phyloP scores from a whole-genome alignment of 192 early-diverging fungal genomes.

The Kickxella alabastrina region DNA sequence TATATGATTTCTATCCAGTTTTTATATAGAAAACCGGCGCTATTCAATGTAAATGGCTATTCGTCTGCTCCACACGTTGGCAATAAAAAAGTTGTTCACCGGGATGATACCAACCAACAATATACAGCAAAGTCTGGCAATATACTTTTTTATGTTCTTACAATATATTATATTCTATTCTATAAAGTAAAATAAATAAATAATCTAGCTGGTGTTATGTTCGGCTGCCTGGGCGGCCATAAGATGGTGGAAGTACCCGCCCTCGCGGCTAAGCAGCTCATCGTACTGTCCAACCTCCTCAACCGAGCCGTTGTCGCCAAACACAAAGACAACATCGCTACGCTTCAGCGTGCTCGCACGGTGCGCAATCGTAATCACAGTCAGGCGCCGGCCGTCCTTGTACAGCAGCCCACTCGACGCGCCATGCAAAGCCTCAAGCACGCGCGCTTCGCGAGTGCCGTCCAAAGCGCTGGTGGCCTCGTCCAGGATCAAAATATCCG shows the following conservation, averaged over 20 bases:
- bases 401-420: slow-evolving; percentile 4
- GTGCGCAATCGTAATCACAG: slow-evolving; percentile 74
- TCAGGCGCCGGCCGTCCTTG: slow-evolving; percentile 41
- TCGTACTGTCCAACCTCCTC: slow-evolving; percentile 67
- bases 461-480: slow-evolving; percentile 79
- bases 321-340: slow-evolving; percentile 65
- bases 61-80: too few relatives aligned
- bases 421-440: slow-evolving; percentile 62
- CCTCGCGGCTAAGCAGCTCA: slow-evolving; percentile 54
- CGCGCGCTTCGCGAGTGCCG: slow-evolving; percentile 60
- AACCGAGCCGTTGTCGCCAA: slow-evolving; percentile 57
- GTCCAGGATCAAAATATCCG: slow-evolving; percentile 69
- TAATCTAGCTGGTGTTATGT: too few relatives aligned
- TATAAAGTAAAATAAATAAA: too few relatives aligned
- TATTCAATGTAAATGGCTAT: too few relatives aligned
- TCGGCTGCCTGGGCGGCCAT: slow-evolving; percentile 49
- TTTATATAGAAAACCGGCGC: too few relatives aligned
- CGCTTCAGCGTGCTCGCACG: slow-evolving; percentile 74
- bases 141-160: too few relatives aligned
- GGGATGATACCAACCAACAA: too few relatives aligned
- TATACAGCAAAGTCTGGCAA: too few relatives aligned
- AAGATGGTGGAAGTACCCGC: slow-evolving; percentile 54
- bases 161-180: too few relatives aligned
- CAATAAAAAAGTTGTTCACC: too few relatives aligned
- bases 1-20: too few relatives aligned